Base-by-base conservation (phyloP, 352 stramenopile species). In the Peronospora belbahrii region DNA sequence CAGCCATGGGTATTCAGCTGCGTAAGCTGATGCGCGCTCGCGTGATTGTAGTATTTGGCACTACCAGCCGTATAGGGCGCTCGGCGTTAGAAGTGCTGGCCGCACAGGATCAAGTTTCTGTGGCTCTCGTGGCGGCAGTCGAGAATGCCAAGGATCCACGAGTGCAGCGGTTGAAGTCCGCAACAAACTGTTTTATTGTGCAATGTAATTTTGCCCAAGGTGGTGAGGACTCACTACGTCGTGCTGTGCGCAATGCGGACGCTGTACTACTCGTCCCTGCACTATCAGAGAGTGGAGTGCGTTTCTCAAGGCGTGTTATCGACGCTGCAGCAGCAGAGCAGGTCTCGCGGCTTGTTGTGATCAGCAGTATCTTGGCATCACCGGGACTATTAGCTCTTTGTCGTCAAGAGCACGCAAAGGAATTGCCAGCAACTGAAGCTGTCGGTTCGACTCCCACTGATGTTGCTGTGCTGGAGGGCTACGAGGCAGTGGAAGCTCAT, bases 31-130 rank as follows among this genome's bases (percentile, higher is more conserved):
- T 85, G 49, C 60, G 60, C 3, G 59, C 70, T 10, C 65, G 64
- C 9, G 67, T 87, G 35, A 70, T 90, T 34, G 78, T 90, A 28
- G 74, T 90, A 42, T 88, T 90, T 38, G 78, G 78, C 4, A 75
- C 69, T 43, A 85, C 69, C 14, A 88, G 65, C 37, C 78, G 75
- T 28, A 71, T 88, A 19, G 78, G 78, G 10, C 67, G 69, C 11
- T 61, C 75, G 3, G 52, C 67, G 19, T 59, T 90, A 44, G 67
- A 85, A 54, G 52, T 56, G 25, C 54, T 90, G 25, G 46, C 67
- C 0, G 38, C 48, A 0, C 64, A 71, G 20, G 43, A 72, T 2
- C 50, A 77, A 34, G 44, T 76, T 2, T 69, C 64, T 1, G 54
- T 81, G 37, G 73, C 68, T 17, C 64, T 85, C 6, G 59, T 85